Conservation (phyloP, 2,329 filamentous ascomycete species). For the Elsinoe fawcettii region DNA sequence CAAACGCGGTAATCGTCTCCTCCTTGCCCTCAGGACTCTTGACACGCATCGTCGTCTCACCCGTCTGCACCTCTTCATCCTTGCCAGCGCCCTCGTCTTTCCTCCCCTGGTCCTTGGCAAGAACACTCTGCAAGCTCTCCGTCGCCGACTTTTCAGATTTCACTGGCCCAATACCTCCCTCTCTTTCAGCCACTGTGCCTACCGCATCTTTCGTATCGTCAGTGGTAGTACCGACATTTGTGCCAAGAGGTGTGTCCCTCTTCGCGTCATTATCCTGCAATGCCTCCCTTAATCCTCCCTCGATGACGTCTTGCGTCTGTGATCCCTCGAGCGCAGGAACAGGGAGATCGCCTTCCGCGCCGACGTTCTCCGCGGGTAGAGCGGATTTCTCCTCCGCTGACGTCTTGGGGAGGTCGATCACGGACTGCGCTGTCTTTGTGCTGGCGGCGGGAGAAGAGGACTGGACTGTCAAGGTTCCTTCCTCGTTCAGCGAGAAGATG, state of each 20-base stretch:
- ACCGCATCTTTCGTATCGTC: too few relatives aligned
- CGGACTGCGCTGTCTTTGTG: too few relatives aligned
- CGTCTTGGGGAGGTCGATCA: too few relatives aligned
- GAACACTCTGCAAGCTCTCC: neutral
- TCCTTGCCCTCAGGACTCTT: slow-evolving; percentile 21
- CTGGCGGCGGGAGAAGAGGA: too few relatives aligned
- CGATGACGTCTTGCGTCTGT: slow-evolving; percentile 18
- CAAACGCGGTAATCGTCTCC: slow-evolving; percentile 25
- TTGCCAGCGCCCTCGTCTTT: slow-evolving; percentile 18
- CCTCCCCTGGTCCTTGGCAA: slow-evolving; percentile 5
- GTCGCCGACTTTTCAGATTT: slow-evolving; percentile 7
- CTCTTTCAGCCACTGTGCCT: neutral
- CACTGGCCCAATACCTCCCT: slow-evolving; percentile 5
- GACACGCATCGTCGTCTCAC: slow-evolving; percentile 23
- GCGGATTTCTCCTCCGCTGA: slow-evolving; percentile 16
- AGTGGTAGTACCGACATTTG: neutral
- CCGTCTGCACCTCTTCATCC: slow-evolving; percentile 23
- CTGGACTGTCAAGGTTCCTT: slow-evolving; percentile 32
- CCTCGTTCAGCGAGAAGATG: slow-evolving; percentile 38
- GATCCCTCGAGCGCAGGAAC: slow-evolving; percentile 18
- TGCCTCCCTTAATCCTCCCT: slow-evolving; percentile 18
- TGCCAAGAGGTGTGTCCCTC: neutral
- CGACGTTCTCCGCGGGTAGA: slow-evolving; percentile 18
- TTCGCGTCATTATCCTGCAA: slow-evolving; percentile 14
- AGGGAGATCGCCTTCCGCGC: slow-evolving; percentile 21